These are phyloP conservation scores for Fusarium abutilonis DNA, from an alignment of 2,329 filamentous ascomycete genomes.

Conservation along the genomic window DNA sequence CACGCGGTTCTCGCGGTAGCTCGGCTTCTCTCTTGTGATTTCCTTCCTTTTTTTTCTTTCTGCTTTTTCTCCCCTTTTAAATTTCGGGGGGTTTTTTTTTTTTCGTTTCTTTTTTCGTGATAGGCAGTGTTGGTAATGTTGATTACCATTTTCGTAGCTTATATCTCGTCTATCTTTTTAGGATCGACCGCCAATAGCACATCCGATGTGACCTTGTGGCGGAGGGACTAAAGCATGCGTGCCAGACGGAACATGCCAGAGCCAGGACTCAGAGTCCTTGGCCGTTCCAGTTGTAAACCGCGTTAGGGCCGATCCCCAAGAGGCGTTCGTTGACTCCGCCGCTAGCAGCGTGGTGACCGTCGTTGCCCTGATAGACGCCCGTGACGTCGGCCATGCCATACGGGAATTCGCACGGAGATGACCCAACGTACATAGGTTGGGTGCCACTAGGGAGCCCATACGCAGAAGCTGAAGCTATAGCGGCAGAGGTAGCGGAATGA, in stretches of 20 bases:
- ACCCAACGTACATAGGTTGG: constrained; percentile 33
- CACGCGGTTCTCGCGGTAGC: constrained; percentile 6
- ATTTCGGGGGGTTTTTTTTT: neutral
- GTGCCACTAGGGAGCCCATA: constrained; percentile 36
- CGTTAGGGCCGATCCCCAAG: constrained; percentile 28
- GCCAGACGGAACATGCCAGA: constrained; percentile 4
- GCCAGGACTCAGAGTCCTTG: constrained; percentile 26
- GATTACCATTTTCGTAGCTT: neutral
- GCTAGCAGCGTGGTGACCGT: constrained; percentile 21
- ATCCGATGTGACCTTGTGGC: constrained; percentile 30
- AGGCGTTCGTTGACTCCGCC: constrained; percentile 37
- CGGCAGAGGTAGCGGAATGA: neutral
- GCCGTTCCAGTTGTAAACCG: constrained; percentile 35
- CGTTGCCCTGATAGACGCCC: constrained; percentile 40
- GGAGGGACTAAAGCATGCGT: constrained; percentile 11
- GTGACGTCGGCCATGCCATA: constrained; percentile 44
- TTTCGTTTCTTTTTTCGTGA: neutral
- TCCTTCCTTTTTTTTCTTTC: constrained; percentile 4
- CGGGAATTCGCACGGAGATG: constrained; percentile 40
- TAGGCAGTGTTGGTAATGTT: neutral
- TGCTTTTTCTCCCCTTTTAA: neutral
- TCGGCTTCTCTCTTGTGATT: neutral
- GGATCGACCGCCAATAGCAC: constrained; percentile 19
- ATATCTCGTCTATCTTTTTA: neutral
- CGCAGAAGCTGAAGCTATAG: constrained; percentile 10